Evolutionary conservation across 225 moss, liverwort and hornwort genomes (phyloP).

Genomic region (Neckera pumila): DNA sequence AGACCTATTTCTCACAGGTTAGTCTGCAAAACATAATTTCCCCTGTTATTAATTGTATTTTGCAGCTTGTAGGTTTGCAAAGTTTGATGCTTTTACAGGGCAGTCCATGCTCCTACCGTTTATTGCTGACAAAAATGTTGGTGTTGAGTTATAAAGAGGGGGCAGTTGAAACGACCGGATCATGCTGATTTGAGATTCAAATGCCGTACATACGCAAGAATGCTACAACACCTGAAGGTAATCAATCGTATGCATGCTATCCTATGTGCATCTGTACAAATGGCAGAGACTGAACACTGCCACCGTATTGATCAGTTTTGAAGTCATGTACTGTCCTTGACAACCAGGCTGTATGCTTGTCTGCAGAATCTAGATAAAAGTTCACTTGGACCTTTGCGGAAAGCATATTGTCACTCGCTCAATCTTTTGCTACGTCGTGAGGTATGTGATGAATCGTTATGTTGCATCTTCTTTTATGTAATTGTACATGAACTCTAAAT

Average conservation of each 20-base stretch:
- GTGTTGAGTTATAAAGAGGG: constrained; percentile 44
- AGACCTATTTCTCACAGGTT: constrained; percentile 94
- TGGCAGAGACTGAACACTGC: not conserved
- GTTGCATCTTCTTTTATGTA: not conserved
- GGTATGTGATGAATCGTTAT: constrained; percentile 21
- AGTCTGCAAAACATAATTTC: not conserved
- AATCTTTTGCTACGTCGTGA: constrained; percentile 92
- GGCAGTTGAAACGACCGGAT: constrained; percentile 95
- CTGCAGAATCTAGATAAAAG: constrained; percentile 80
- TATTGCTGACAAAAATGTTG: not conserved
- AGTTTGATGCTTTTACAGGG: not conserved
- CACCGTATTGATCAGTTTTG: not conserved
- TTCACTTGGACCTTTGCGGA: constrained; percentile 79
- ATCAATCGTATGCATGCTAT: not conserved
- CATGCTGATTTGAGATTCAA: constrained; percentile 99
- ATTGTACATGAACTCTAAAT: not conserved
- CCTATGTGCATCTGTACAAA: not conserved
- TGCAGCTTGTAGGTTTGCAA: not conserved
- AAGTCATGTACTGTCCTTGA: not conserved
- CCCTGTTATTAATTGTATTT: not conserved
- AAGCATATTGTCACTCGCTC: constrained; percentile 93
- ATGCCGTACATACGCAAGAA: constrained; percentile 92
- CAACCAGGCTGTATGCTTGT: not conserved
- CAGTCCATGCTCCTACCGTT: not conserved
- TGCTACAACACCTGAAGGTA: constrained; percentile 98